These are phyloP conservation scores for Exophiala sideris DNA, from an alignment of 2,329 filamentous ascomycete genomes.

Conservation along the genomic window DNA sequence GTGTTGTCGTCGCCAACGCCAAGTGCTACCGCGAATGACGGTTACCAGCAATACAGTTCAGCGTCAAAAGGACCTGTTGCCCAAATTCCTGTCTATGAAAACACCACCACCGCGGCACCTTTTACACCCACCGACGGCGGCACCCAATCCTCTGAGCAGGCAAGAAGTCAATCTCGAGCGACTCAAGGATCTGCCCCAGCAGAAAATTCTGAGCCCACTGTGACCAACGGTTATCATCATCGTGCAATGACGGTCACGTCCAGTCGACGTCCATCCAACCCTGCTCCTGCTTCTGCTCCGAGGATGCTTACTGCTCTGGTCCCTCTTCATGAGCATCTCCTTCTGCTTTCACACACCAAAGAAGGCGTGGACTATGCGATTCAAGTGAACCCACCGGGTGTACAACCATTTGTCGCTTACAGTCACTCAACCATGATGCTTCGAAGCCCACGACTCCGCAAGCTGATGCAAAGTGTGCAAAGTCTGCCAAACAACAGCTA, in stretches of 20 bases:
- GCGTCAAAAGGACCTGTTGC: no score
- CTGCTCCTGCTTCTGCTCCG: slow-evolving; percentile 2
- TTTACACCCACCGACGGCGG: no score
- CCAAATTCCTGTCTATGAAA: no score
- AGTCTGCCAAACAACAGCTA: slow-evolving; percentile 13
- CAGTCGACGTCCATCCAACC: neutral
- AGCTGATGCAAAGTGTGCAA: slow-evolving; percentile 17
- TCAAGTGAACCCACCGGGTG: slow-evolving; percentile 18
- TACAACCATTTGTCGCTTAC: slow-evolving; percentile 21
- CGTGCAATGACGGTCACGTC: neutral
- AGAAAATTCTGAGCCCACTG: neutral
- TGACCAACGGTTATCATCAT: slow-evolving; percentile 8
- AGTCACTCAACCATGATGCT: slow-evolving; percentile 22
- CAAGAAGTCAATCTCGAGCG: neutral
- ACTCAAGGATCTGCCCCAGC: neutral
- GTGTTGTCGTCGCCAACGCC: no score
- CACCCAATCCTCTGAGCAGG: no score
- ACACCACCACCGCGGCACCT: neutral
- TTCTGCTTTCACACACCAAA: slow-evolving; percentile 23
- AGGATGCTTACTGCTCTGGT: slow-evolving; percentile 13
- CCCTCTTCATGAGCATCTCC: slow-evolving; percentile 24
- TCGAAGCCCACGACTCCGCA: slow-evolving; percentile 24
- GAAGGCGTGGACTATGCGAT: slow-evolving; percentile 23
- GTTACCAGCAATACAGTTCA: no score
- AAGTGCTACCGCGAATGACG: no score